Percentiles rank a stretch among this genome's conserved stretches.
These are phyloP conservation scores for Phytophthora niederhauseri DNA, from an alignment of 352 stramenopile species.

Conservation along the genomic window DNA sequence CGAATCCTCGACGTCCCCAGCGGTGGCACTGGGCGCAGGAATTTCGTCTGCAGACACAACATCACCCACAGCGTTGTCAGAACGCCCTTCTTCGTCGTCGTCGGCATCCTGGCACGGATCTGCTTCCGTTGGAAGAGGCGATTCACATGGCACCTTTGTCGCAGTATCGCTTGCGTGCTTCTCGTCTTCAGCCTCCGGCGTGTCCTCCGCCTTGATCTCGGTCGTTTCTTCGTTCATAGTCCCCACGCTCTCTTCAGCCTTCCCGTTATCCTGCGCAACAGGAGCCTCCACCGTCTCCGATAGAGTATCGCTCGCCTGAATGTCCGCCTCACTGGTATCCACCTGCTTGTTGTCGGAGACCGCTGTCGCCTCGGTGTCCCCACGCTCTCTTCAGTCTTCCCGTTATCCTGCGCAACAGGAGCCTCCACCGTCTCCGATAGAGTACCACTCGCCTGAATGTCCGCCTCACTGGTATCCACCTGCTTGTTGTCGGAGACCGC, in stretches of 20 bases:
- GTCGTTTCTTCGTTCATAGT: neutral
- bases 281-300: neutral
- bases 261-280: neutral
- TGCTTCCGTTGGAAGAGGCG: constrained; percentile 2
- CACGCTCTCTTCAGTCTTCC: neutral
- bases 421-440: neutral
- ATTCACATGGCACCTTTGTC: constrained; percentile 14
- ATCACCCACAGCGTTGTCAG: constrained; percentile 13
- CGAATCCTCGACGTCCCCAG: neutral
- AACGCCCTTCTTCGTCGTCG: constrained; percentile 9
- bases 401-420: neutral
- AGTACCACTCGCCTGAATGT: neutral
- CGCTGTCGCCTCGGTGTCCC: too few relatives aligned
- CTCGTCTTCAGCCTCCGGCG: neutral
- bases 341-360: neutral
- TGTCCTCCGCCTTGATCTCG: constrained; percentile 1
- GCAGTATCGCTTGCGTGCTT: neutral
- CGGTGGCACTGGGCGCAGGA: neutral
- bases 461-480: neutral
- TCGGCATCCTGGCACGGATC: neutral
- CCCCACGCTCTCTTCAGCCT: neutral
- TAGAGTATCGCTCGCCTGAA: neutral
- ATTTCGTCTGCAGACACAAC: constrained; percentile 13
- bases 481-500: neutral
- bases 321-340: neutral